These are phyloP conservation scores for Penicillium nucicola DNA, from an alignment of 495 filamentous ascomycete species.

Conservation along the genomic window DNA sequence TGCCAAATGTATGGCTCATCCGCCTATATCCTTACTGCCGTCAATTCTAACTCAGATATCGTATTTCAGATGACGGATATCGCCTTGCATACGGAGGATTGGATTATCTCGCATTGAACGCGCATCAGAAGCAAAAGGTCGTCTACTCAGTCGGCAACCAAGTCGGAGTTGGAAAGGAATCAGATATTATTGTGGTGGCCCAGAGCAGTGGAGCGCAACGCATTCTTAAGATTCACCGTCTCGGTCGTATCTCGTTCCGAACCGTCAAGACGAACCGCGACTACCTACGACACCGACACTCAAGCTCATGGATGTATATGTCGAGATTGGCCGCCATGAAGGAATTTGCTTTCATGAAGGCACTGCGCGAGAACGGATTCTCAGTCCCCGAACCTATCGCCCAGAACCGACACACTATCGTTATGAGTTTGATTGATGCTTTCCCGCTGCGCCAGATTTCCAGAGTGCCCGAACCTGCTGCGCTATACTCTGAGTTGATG, in stretches of 20 bases:
- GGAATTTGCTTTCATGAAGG: conserved; percentile 90
- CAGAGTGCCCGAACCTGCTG: conserved; percentile 70
- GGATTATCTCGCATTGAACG: conserved; percentile 92
- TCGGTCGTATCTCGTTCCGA: conserved; percentile 95
- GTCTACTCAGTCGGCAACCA: conserved; percentile 93
- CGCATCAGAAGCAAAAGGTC: conserved; percentile 70
- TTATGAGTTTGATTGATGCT: conserved; percentile 89
- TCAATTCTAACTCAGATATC: not conserved
- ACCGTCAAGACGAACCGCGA: conserved; percentile 93
- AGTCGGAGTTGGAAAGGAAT: conserved; percentile 96
- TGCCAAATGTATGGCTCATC: conserved; percentile 63
- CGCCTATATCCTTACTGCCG: not conserved
- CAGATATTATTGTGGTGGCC: conserved; percentile 91
- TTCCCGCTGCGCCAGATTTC: conserved; percentile 86
- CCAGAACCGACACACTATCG: conserved; percentile 88
- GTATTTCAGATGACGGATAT: conserved; percentile 78
- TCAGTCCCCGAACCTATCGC: conserved; percentile 82
- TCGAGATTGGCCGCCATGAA: conserved; percentile 86
- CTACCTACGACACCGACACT: conserved; percentile 79
- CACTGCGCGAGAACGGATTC: conserved; percentile 76
- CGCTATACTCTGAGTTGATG: conserved; percentile 85
- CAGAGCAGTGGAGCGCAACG: conserved; percentile 58
- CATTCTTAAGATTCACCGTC: conserved; percentile 89
- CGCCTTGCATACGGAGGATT: conserved; percentile 94
- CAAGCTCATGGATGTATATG: conserved; percentile 96